A percentile compares a stretch with the other conserved stretches of the same genome.
Evolutionary conservation across 108 stramenopile species (phyloP).

Genomic region (Chaetoceros tenuissimus): DNA sequence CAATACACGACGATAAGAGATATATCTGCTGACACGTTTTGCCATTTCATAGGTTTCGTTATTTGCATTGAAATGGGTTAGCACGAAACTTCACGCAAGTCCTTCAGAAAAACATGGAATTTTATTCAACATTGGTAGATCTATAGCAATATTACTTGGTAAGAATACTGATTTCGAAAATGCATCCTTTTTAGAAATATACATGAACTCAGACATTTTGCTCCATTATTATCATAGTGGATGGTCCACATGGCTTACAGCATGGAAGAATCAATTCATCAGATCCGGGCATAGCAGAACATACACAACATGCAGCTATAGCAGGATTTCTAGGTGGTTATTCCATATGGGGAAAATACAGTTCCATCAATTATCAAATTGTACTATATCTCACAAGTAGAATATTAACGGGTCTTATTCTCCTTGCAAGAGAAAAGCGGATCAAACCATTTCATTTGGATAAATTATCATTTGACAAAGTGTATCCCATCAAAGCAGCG

Average conservation of each 20-base stretch:
- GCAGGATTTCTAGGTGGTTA: constrained; percentile 77
- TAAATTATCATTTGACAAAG: constrained; percentile 18
- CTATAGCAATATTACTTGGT: constrained; percentile 16
- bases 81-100: background rate
- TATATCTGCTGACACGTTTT: no score
- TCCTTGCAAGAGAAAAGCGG: constrained; percentile 42
- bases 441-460: constrained; percentile 15
- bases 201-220: constrained; percentile 34
- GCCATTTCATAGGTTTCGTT: constrained; percentile 17
- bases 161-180: background rate
- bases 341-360: constrained; percentile 74
- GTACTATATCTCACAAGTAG: constrained; percentile 74
- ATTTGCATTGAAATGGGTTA: constrained; percentile 22
- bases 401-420: constrained; percentile 49
- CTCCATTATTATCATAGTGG: background rate
- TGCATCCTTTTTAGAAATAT: constrained; percentile 12
- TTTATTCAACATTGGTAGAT: constrained; percentile 9
- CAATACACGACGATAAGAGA: no score
- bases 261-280: constrained; percentile 6
- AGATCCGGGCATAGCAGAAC: constrained; percentile 53
- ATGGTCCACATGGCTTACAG: background rate
- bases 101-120: constrained; percentile 3
- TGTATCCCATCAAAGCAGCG: constrained; percentile 54
- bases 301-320: constrained; percentile 64
- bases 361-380: constrained; percentile 70